Percentiles rank a stretch among this genome's conserved stretches.
Conservation (phyloP, 108 stramenopile species). For the Epipyxis sp. region DNA sequence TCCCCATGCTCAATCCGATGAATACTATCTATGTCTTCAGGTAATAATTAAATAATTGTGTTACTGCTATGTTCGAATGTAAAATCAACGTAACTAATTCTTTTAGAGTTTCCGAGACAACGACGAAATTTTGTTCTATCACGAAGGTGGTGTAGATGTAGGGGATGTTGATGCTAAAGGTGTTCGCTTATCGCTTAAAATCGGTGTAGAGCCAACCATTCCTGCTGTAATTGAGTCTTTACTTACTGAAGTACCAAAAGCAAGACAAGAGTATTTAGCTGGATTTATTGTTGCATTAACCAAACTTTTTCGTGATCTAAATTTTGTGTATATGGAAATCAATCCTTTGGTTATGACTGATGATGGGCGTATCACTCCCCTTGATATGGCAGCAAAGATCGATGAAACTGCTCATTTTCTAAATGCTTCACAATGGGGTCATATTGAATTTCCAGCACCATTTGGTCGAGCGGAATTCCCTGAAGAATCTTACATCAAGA, state of each 20-base stretch:
- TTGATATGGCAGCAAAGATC: conserved; percentile 82
- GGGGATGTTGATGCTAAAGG: conserved; percentile 86
- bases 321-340: conserved; percentile 82
- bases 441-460: conserved; percentile 71
- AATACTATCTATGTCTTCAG: conserved; percentile 79
- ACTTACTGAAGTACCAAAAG: conserved; percentile 60
- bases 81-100: too few relatives aligned
- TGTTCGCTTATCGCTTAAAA: conserved; percentile 53
- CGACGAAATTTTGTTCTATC: conserved; percentile 74
- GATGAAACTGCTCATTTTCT: conserved; percentile 82
- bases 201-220: conserved; percentile 35
- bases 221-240: conserved; percentile 44
- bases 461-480: conserved; percentile 77
- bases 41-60: background rate
- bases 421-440: conserved; percentile 69
- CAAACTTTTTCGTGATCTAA: conserved; percentile 68
- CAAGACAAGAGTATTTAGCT: conserved; percentile 53
- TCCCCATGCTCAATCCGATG: conserved; percentile 70
- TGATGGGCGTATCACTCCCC: conserved; percentile 50
- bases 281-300: conserved; percentile 67
- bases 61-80: background rate
- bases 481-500: conserved; percentile 75
- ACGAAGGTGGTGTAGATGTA: conserved; percentile 82
- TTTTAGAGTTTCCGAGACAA: conserved; percentile 64
- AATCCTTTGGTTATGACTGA: conserved; percentile 75